Conservation (phyloP, 495 filamentous ascomycete genomes). For the Alectoria sarmentosa region DNA sequence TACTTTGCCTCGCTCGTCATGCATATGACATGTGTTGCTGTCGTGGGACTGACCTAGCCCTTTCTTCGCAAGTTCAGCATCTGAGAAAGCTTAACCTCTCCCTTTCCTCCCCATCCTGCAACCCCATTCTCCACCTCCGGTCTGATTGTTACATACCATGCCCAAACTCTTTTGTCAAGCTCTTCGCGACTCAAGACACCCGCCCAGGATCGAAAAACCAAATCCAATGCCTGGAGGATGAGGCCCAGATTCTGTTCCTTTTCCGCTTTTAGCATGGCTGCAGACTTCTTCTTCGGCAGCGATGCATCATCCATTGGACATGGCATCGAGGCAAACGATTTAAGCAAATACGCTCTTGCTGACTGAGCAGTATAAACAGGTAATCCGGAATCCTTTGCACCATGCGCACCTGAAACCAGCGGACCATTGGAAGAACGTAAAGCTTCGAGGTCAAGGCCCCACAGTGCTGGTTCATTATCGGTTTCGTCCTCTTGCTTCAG, state of each 20-base stretch:
- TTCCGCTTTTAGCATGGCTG: slow-evolving; percentile 41
- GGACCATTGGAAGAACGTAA: slow-evolving; percentile 37
- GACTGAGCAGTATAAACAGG: slow-evolving; percentile 62
- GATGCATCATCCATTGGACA: not conserved
- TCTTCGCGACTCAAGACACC: slow-evolving; percentile 49
- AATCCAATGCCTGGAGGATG: slow-evolving; percentile 58
- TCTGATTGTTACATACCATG: slow-evolving; percentile 69
- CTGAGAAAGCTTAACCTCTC: slow-evolving; percentile 53
- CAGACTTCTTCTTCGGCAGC: slow-evolving; percentile 21
- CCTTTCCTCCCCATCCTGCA: slow-evolving; percentile 77
- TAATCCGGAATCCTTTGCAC: slow-evolving; percentile 32
- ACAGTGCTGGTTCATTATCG: slow-evolving; percentile 53
- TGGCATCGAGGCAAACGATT: slow-evolving; percentile 29
- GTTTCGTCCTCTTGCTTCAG: slow-evolving; percentile 24
- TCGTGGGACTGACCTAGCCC: slow-evolving; percentile 10
- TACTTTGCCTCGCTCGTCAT: too few species aligned
- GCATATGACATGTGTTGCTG: too few species aligned
- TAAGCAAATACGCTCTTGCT: slow-evolving; percentile 39
- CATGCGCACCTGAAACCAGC: slow-evolving; percentile 15
- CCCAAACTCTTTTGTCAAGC: slow-evolving; percentile 68
- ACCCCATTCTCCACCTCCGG: slow-evolving; percentile 65
- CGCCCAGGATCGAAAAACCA: slow-evolving; percentile 67
- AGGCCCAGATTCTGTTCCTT: slow-evolving; percentile 60
- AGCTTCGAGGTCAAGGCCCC: slow-evolving; percentile 73
- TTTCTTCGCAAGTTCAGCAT: slow-evolving; percentile 57